A percentile compares a stretch with the other conserved stretches of the same genome.
phyloP scores from a whole-genome alignment of 108 stramenopile species.

The Fragilariopsis cylindrus region DNA sequence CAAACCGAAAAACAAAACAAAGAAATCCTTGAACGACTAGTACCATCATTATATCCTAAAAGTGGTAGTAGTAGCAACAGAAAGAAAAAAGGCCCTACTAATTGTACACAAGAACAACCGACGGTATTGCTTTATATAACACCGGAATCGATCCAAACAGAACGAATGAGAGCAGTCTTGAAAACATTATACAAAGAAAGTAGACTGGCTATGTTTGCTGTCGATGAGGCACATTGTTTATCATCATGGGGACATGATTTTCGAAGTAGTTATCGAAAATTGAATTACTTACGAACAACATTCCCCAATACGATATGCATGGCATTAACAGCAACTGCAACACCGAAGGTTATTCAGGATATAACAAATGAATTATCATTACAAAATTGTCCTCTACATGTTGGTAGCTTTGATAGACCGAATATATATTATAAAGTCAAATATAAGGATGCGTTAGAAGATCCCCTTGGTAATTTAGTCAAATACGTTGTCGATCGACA shows the following conservation, averaged over 20 bases:
- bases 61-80: conserved; percentile 17
- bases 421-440: conserved; percentile 91
- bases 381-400: conserved; percentile 40
- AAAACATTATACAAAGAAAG: conserved; percentile 60
- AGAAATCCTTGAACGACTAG: conserved; percentile 51
- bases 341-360: conserved; percentile 79
- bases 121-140: conserved; percentile 87
- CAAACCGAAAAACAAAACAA: conserved; percentile 53
- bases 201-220: conserved; percentile 80
- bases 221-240: conserved; percentile 98
- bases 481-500: conserved; percentile 61
- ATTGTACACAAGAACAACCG: conserved; percentile 8
- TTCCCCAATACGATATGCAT: conserved; percentile 88
- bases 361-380: conserved; percentile 66
- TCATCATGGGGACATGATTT: conserved; percentile 91
- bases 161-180: conserved; percentile 66
- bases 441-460: conserved; percentile 54
- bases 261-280: conserved; percentile 66
- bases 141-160: conserved; percentile 90
- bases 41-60: conserved; percentile 13
- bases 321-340: conserved; percentile 95
- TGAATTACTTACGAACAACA: conserved; percentile 65
- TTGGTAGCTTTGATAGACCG: conserved; percentile 88
- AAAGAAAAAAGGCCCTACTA: conserved; percentile 17
- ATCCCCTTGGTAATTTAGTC: conserved; percentile 57